phyloP scores from a whole-genome alignment of 78 protist genomes.

The Parvularia atlantis region DNA sequence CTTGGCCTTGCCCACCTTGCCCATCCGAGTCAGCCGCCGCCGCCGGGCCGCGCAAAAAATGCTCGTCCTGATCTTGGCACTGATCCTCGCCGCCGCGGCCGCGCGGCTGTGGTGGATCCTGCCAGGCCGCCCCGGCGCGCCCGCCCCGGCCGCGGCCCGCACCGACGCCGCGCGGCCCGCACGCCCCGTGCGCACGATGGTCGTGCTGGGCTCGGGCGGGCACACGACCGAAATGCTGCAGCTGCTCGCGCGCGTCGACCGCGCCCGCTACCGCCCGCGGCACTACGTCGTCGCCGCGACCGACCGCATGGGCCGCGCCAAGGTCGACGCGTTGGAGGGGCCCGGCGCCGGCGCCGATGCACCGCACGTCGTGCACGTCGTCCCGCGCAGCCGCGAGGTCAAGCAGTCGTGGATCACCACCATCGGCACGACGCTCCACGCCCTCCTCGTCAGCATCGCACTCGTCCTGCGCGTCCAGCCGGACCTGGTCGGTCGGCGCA shows the following conservation, averaged over 20 bases:
- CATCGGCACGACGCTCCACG: not conserved
- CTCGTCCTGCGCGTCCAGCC: not conserved
- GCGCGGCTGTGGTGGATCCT: too few relatives aligned
- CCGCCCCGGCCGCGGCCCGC: too few relatives aligned
- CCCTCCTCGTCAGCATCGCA: not conserved
- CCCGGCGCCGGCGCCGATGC: not conserved
- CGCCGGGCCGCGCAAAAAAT: too few relatives aligned
- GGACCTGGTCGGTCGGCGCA: too few relatives aligned
- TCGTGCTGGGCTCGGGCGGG: slow-evolving; percentile 14
- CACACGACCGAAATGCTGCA: slow-evolving; percentile 10
- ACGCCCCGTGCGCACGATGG: too few relatives aligned
- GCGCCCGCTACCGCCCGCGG: not conserved
- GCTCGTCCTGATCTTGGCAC: too few relatives aligned
- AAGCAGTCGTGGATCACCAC: not conserved
- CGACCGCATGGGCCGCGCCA: not conserved
- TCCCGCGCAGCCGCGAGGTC: slow-evolving; percentile 16
- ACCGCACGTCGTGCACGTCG: not conserved
- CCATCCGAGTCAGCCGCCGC: too few relatives aligned
- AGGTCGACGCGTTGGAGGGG: not conserved
- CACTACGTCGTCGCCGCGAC: not conserved
- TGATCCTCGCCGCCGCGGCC: too few relatives aligned
- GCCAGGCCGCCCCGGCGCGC: too few relatives aligned
- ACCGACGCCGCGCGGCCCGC: too few relatives aligned
- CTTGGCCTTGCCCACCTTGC: too few relatives aligned
- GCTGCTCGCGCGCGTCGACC: not conserved